Percentiles rank a stretch among this genome's conserved stretches.
These are phyloP conservation scores for Trebouxia sp. DNA, from an alignment of 139 green algal genomes.

Conservation along the genomic window DNA sequence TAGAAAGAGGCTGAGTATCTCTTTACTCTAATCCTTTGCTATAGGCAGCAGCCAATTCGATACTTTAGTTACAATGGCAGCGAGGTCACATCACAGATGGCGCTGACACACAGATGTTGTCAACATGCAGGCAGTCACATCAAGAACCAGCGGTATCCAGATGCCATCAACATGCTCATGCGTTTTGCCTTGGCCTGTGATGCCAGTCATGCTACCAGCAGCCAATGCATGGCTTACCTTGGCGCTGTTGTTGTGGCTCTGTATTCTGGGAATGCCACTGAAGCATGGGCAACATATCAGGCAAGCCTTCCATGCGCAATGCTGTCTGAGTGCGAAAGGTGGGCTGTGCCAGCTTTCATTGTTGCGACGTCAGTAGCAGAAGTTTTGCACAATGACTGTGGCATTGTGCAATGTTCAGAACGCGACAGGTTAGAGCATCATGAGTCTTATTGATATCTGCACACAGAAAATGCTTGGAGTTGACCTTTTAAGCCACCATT, in stretches of 20 bases:
- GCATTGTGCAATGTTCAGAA: background rate
- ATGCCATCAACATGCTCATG: slow-evolving; percentile 60
- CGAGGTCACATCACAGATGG: too few species aligned
- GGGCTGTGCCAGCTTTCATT: background rate
- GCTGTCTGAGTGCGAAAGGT: background rate
- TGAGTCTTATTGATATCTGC: background rate
- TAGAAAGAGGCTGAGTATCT: too few species aligned
- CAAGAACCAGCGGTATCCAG: slow-evolving; percentile 41
- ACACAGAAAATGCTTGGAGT: background rate
- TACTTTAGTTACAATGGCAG: too few species aligned
- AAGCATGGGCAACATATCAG: slow-evolving; percentile 63
- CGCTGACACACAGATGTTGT: too few species aligned
- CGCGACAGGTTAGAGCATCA: background rate
- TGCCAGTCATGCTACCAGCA: slow-evolving; percentile 8
- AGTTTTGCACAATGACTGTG: background rate
- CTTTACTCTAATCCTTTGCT: too few species aligned
- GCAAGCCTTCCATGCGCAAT: background rate
- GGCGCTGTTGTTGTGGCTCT: slow-evolving; percentile 71
- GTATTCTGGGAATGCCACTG: slow-evolving; percentile 50
- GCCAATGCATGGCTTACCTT: slow-evolving; percentile 72
- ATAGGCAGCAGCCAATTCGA: too few species aligned
- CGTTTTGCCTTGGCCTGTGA: slow-evolving; percentile 66
- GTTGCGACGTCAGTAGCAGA: background rate
- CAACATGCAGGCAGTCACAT: slow-evolving; percentile 35
- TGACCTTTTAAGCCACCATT: too few species aligned